A percentile compares a stretch with the other conserved stretches of the same genome.
Evolutionary conservation across 768 basidiomycete genomes (phyloP).

Genomic region (Leccinum incarnatum): DNA sequence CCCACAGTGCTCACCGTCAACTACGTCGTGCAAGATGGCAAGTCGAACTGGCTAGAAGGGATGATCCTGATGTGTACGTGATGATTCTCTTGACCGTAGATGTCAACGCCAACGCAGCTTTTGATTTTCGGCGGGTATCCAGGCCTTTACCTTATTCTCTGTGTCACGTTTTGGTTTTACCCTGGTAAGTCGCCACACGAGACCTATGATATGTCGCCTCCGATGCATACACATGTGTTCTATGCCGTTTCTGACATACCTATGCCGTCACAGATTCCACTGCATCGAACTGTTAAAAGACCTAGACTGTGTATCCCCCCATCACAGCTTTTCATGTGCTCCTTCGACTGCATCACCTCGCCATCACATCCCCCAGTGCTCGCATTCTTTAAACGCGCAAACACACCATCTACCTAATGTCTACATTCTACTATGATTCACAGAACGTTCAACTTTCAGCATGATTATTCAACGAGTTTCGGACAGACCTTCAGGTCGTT

Average conservation of each 20-base stretch:
- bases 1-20: conserved; percentile 73
- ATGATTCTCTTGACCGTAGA: not conserved
- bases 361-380: not conserved
- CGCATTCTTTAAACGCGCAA: not conserved
- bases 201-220: not conserved
- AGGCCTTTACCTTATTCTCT: conserved; percentile 57
- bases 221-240: not conserved
- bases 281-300: not conserved
- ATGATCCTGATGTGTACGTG: conserved; percentile 67
- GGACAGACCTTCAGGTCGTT: not conserved
- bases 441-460: not conserved
- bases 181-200: conserved; percentile 35
- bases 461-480: not conserved
- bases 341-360: not conserved
- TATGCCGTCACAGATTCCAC: not conserved
- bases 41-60: conserved; percentile 92
- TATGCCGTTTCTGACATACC: conserved; percentile 3
- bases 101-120: not conserved
- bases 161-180: conserved; percentile 53
- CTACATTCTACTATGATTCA: not conserved
- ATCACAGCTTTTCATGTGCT: not conserved
- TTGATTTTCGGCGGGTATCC: not conserved
- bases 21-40: conserved; percentile 82
- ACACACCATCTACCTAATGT: not conserved
- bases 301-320: not conserved